Conservation (phyloP, 306 rosid species). For the Trifolium pratense region DNA sequence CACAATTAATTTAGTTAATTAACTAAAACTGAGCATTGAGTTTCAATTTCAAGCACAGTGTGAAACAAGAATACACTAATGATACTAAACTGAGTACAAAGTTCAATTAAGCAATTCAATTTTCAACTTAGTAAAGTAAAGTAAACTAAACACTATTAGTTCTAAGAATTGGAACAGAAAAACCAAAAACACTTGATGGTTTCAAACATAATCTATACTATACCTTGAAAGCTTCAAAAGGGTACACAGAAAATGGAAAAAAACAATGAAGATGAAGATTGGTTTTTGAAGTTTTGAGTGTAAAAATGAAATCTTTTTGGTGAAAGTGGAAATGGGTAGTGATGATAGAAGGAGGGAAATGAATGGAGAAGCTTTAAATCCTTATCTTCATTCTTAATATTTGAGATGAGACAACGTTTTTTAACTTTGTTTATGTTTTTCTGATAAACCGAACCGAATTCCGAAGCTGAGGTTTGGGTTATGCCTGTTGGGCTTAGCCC, state of each 20-base stretch:
- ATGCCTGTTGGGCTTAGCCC: slow-evolving; percentile 41
- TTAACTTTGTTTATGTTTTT: slow-evolving; percentile 30
- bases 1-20: too few species aligned
- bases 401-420: slow-evolving; percentile 13
- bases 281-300: slow-evolving; percentile 15
- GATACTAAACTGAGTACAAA: neutral
- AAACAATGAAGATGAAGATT: slow-evolving; percentile 14
- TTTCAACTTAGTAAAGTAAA: slow-evolving; percentile 31
- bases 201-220: slow-evolving; percentile 26
- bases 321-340: slow-evolving; percentile 45
- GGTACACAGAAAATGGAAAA: neutral
- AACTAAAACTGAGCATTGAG: neutral
- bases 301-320: slow-evolving; percentile 33
- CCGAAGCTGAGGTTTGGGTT: slow-evolving; percentile 26
- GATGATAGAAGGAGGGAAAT: slow-evolving; percentile 68
- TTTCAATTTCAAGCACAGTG: slow-evolving; percentile 19
- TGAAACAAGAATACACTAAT: neutral
- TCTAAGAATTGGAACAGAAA: slow-evolving; percentile 30
- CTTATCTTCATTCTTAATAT: slow-evolving; percentile 63
- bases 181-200: slow-evolving; percentile 41
- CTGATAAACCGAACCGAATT: slow-evolving; percentile 12
- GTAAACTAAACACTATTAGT: neutral
- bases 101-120: slow-evolving; percentile 35
- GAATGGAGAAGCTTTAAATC: slow-evolving; percentile 85
- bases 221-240: slow-evolving; percentile 55